These are phyloP conservation scores for Catunica adiposa DNA, from an alignment of 2,329 filamentous ascomycete genomes.

Conservation along the genomic window DNA sequence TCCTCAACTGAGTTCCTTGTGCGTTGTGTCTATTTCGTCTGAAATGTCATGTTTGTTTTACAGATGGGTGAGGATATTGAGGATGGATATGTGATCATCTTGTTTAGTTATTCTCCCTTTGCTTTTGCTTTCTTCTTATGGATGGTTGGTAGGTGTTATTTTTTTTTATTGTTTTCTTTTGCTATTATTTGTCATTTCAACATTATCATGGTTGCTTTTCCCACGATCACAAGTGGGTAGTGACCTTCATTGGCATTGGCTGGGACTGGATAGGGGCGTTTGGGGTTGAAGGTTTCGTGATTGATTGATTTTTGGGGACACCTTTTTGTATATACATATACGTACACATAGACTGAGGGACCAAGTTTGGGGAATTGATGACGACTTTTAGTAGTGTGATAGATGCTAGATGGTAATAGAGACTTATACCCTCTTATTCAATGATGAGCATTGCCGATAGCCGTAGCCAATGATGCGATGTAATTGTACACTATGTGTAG, in stretches of 20 bases:
- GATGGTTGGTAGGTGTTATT: neutral
- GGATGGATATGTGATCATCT: neutral
- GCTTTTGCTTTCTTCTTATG: neutral
- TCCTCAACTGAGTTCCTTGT: conserved; percentile 64
- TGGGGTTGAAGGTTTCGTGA: neutral
- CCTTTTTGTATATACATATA: too few species aligned
- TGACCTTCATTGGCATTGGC: neutral
- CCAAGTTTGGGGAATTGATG: too few species aligned
- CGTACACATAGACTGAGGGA: too few species aligned
- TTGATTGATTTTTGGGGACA: too few species aligned
- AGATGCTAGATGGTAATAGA: neutral
- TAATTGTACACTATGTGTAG: too few species aligned
- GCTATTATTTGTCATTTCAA: neutral
- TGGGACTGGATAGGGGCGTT: neutral
- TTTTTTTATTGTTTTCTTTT: too few species aligned
- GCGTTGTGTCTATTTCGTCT: too few species aligned
- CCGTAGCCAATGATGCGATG: neutral
- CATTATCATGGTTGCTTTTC: neutral
- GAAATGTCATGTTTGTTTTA: too few species aligned
- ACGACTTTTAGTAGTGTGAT: neutral
- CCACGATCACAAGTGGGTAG: neutral
- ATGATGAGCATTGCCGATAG: neutral
- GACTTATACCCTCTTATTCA: neutral
- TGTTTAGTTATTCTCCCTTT: neutral
- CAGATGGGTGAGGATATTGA: too few species aligned